phyloP scores from a whole-genome alignment of 2,329 filamentous ascomycete species.

The Monilinia laxa region DNA sequence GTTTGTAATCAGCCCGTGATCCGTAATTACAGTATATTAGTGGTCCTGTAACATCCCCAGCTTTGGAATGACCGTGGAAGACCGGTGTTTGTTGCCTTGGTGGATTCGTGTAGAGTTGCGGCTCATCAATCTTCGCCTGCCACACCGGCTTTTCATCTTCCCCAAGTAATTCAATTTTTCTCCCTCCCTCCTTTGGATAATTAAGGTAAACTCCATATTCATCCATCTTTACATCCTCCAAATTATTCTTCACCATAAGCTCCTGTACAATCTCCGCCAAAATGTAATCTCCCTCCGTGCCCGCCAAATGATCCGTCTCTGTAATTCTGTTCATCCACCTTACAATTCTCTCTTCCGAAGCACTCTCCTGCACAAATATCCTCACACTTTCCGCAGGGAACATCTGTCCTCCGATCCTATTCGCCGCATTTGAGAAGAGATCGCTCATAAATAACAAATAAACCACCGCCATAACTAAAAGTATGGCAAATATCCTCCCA shows the following conservation, averaged over 20 bases:
- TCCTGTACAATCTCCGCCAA: conserved; percentile 81
- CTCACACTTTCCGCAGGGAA: conserved; percentile 84
- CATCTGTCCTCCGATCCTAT: conserved; percentile 64
- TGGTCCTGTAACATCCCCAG: conserved; percentile 81
- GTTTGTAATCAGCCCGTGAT: conserved; percentile 76
- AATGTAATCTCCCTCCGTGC: conserved; percentile 89
- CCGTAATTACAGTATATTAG: conserved; percentile 93
- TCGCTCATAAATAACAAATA: conserved; percentile 87
- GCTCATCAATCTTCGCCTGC: conserved; percentile 83
- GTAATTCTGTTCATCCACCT: conserved; percentile 77
- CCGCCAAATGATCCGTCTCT: conserved; percentile 83
- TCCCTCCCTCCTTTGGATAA: conserved; percentile 75
- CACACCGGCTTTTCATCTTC: conserved; percentile 64
- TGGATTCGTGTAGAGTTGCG: conserved; percentile 62
- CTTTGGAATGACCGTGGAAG: conserved; percentile 87
- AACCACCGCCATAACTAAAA: conserved; percentile 73
- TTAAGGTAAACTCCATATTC: conserved; percentile 89
- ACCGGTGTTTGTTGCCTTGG: conserved; percentile 67
- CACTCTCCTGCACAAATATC: conserved; percentile 68
- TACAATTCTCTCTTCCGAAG: conserved; percentile 68
- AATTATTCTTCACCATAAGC: conserved; percentile 67
- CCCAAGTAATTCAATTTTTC: conserved; percentile 77
- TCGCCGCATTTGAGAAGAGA: conserved; percentile 66
- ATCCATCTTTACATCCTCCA: conserved; percentile 76
- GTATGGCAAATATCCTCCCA: conserved; percentile 70